Base-by-base conservation (phyloP, 1,139 yeast genomes). In the Taphrina deformans region DNA sequence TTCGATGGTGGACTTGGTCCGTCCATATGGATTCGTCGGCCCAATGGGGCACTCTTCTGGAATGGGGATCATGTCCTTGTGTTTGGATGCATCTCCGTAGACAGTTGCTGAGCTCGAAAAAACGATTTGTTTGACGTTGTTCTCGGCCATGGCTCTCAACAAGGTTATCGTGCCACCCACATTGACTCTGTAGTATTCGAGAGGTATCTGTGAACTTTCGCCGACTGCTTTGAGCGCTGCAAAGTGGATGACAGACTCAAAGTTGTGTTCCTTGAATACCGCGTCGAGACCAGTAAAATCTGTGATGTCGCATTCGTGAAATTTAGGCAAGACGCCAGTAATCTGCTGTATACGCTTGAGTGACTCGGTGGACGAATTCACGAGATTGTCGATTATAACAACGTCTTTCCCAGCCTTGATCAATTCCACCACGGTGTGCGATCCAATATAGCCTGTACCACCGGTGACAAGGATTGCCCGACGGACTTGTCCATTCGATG, bases 181-280 rank as follows among this genome's bases (percentile, higher is more conserved):
- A 72, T 88, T 88, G 73, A 86, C 86, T 65, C 84, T 85, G 74
- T 86, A 88, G 76, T 88, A 88, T 53, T 76, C 79, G 67, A 87
- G 79, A n/a, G 96, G 96, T 65, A 85, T 82, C 71, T 82, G 73
- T 38, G 88, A 82, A n/a, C 90, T 85, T 75, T 88, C 95, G 44
- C 91, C 93, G 41, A 88, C 96, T 1, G 95, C 93, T 75, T 88
- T 88, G 73, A 88, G 81, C 26, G 92, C 93, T n/a, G 95, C 96
- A 77, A 88, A 88, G 74, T 88, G 96, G 62, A 89, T 81, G 16
- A 88, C 91, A 0, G 89, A 83, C 41, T 79, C 76, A 68, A 88
- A 81, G 5, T 79, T 77, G 75, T 82, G 82, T 56, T 77, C 73
- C 55, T 76, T 70, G 72, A 88, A 85, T 5, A 87, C 82, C 63